phyloP scores from a whole-genome alignment of 169 alveolate species.

The Eimeria acervulina region DNA sequence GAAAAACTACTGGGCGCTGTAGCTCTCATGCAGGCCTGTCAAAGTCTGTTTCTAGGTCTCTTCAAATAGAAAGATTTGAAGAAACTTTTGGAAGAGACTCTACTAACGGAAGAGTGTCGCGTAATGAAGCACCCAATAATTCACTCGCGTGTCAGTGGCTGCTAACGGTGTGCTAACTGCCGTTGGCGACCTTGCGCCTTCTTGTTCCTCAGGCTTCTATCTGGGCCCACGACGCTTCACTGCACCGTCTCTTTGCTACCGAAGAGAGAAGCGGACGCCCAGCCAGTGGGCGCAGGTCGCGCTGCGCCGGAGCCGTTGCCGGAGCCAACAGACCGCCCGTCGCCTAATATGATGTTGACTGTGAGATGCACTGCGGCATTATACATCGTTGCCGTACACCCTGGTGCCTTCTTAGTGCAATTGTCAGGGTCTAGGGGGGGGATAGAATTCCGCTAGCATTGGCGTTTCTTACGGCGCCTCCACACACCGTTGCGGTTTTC shows the following conservation, averaged over 20 bases:
- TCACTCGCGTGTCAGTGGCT: too few species aligned
- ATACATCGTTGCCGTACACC: not conserved
- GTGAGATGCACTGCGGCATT: not conserved
- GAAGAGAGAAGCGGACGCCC: slow-evolving; percentile 68
- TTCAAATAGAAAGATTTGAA: not conserved
- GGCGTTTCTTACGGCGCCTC: not conserved
- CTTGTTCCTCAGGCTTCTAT: not conserved
- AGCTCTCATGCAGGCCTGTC: not conserved
- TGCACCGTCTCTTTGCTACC: slow-evolving; percentile 75
- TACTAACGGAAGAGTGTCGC: too few species aligned
- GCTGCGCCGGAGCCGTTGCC: slow-evolving; percentile 79
- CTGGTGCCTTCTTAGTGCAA: not conserved
- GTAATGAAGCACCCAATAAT: too few species aligned
- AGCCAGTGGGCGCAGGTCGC: slow-evolving; percentile 80
- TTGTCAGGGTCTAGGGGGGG: not conserved
- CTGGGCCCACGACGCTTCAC: slow-evolving; percentile 72
- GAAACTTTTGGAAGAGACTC: too few species aligned
- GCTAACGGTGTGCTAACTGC: too few species aligned
- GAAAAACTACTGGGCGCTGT: not conserved
- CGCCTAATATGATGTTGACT: slow-evolving; percentile 29
- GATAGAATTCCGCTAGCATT: not conserved
- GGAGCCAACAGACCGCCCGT: slow-evolving; percentile 77
- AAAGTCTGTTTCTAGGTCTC: not conserved
- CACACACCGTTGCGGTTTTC: not conserved
- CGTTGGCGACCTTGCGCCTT: not conserved